Base-by-base conservation (phyloP, 2,329 filamentous ascomycete species). In the Sclerotinia spermophila region DNA sequence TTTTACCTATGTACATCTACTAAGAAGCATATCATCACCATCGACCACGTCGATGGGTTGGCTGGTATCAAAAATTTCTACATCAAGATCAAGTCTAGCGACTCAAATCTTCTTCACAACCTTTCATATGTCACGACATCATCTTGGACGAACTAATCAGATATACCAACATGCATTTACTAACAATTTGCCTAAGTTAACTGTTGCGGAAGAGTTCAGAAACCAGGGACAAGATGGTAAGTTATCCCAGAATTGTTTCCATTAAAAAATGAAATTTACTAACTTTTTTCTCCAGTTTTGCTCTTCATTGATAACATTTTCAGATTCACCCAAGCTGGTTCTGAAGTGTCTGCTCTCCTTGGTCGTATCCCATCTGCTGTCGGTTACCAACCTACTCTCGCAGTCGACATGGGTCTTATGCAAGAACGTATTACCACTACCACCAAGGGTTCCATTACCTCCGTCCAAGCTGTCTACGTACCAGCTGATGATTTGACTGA, bases 301-400 rank as follows among this genome's bases (percentile, higher is more conserved):
- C 94, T 97, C 84, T 97, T 98, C 89, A 98, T 98, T 84, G 96
- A 99, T 92, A 99, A 99, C 90, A 98, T 99, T 86, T 98, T 97
- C 93, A 92, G 96, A 82, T 98, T 98, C 90, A 97, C 95, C 77
- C 95, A 98, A 87, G 96, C 96, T 83, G 96, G 96, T 94, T 98
- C 96, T 81, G 96, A 99, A 87, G 96, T 99, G 90, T 98, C 95
- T 87, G 96, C 96, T 81, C 90, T 99, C 83, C 89, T 99, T 77
- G 96, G 96, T 88, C 95, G 96, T 94, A 99, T 99, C 81, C 96
- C 96, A 85, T 99, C 96, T 88, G 96, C 96, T 83, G 96, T 99
- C 92, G 96, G 96, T 91, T 99, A 99, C 90, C 96, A 97, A 86
- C 94, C 94, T 82, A 97, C 94, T 79, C 93, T 97, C 81, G 94